Percentiles rank a stretch among this genome's conserved stretches.
Evolutionary conservation across 2,329 filamentous ascomycete genomes (phyloP).

Genomic region (Colletotrichum sansevieriae): DNA sequence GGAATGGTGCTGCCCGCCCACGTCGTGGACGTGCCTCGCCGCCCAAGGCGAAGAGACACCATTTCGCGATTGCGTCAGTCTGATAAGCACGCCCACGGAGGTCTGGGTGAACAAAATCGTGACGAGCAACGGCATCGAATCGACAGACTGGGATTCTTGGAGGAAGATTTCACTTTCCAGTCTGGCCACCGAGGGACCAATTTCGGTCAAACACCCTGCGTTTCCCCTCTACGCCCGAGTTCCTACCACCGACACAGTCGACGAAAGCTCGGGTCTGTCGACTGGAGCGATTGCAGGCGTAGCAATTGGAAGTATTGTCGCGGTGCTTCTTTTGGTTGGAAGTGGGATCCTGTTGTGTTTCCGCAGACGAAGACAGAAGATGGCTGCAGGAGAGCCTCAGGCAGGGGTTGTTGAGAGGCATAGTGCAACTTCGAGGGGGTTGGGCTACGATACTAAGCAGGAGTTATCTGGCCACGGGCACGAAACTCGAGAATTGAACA

Average conservation of each 20-base stretch:
- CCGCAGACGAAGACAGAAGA: slow-evolving; percentile 10
- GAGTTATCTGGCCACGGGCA: background rate
- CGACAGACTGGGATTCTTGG: slow-evolving; percentile 6
- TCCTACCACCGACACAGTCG: background rate
- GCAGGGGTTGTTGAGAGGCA: background rate
- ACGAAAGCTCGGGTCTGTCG: background rate
- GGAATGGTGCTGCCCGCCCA: slow-evolving; percentile 24
- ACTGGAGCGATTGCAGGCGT: slow-evolving; percentile 15
- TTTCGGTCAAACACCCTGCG: slow-evolving; percentile 14
- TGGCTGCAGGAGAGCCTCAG: background rate
- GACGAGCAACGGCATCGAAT: slow-evolving; percentile 1
- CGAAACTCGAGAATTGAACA: background rate
- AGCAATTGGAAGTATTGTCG: background rate
- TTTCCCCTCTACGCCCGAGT: slow-evolving; percentile 22
- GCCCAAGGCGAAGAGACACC: background rate
- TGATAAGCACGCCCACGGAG: slow-evolving; percentile 15
- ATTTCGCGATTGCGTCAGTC: slow-evolving; percentile 19
- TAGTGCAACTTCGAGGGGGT: background rate
- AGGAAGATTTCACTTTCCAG: slow-evolving; percentile 9
- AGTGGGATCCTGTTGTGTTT: background rate
- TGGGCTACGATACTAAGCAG: background rate
- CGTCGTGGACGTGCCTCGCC: slow-evolving; percentile 6
- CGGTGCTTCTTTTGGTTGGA: background rate
- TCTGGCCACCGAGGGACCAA: background rate
- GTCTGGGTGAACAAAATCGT: slow-evolving; percentile 29